Evolutionary conservation across 2,329 filamentous ascomycete genomes (phyloP).

Genomic region (Decorospora gaudefroyi): DNA sequence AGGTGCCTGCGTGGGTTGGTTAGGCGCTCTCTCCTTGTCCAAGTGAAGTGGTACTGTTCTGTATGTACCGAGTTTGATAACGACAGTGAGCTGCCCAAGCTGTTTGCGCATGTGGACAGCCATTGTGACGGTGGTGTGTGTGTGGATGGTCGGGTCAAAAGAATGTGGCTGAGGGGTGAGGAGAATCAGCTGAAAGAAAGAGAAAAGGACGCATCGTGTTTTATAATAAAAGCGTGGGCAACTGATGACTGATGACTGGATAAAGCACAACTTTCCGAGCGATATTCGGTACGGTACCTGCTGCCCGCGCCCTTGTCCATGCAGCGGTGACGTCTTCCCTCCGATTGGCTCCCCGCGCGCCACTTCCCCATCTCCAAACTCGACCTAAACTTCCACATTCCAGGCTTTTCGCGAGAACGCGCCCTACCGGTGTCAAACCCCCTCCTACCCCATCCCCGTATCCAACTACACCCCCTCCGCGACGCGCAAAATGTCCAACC

Average conservation of each 20-base stretch:
- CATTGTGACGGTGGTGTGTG: constrained; percentile 20
- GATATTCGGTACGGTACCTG: constrained; percentile 14
- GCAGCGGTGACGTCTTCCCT: constrained; percentile 20
- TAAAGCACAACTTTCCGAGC: constrained; percentile 20
- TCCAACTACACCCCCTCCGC: neutral
- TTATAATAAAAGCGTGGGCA: constrained; percentile 1
- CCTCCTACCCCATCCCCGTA: neutral
- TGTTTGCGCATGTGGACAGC: constrained; percentile 58
- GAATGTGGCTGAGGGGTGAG: neutral
- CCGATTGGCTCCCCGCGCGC: constrained; percentile 32
- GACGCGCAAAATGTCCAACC: constrained; percentile 29
- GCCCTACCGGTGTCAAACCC: constrained; percentile 12
- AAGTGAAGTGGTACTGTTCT: constrained; percentile 30
- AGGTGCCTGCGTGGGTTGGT: constrained; percentile 70
- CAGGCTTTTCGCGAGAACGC: constrained; percentile 28
- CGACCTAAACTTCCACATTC: too few species aligned
- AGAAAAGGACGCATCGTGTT: neutral
- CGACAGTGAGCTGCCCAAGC: constrained; percentile 65
- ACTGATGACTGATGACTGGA: constrained; percentile 27
- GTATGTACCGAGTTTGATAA: constrained; percentile 80
- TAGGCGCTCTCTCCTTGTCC: constrained; percentile 31
- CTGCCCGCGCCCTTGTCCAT: constrained; percentile 2
- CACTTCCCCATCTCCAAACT: constrained; percentile 11
- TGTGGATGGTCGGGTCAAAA: neutral
- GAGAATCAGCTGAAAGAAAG: neutral